Evolutionary conservation across 352 stramenopile genomes (phyloP).

Genomic region (Phytophthora hybrid): DNA sequence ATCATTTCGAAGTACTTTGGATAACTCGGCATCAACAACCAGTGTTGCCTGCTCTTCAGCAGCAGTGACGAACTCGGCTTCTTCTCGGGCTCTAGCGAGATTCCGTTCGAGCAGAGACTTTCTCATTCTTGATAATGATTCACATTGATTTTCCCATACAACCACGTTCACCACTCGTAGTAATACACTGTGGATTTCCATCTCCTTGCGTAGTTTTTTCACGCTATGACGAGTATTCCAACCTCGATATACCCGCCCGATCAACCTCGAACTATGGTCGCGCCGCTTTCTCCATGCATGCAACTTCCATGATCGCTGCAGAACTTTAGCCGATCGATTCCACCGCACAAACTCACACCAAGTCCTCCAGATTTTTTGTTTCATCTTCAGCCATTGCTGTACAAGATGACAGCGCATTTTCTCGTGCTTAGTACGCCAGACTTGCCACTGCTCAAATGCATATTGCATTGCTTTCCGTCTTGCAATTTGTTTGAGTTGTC

Average conservation of each 20-base stretch:
- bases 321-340: slow-evolving; percentile 10
- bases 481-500: slow-evolving; percentile 21
- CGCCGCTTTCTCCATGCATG: slow-evolving; percentile 10
- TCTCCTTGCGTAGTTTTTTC: slow-evolving; percentile 3
- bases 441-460: slow-evolving; percentile 23
- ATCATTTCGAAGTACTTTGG: slow-evolving; percentile 24
- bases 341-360: slow-evolving; percentile 12
- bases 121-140: neutral
- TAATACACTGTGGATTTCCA: slow-evolving; percentile 20
- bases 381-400: slow-evolving; percentile 10
- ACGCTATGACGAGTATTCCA: slow-evolving; percentile 13
- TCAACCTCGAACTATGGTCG: neutral
- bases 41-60: slow-evolving; percentile 6
- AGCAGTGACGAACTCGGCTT: slow-evolving; percentile 3
- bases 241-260: slow-evolving; percentile 19
- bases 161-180: slow-evolving; percentile 9
- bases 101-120: slow-evolving; percentile 1
- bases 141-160: slow-evolving; percentile 11
- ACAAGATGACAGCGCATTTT: slow-evolving; percentile 25
- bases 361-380: slow-evolving; percentile 10
- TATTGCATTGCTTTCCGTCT: slow-evolving; percentile 17
- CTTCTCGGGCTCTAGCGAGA: neutral
- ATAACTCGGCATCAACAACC: slow-evolving; percentile 11
- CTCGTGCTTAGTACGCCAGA: slow-evolving; percentile 18
- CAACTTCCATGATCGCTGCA: slow-evolving; percentile 23